Evolutionary conservation across 2,329 filamentous ascomycete species (phyloP), one percentile per base, ranked within the genome.

Genomic region (Hypomyces perniciosus): DNA sequence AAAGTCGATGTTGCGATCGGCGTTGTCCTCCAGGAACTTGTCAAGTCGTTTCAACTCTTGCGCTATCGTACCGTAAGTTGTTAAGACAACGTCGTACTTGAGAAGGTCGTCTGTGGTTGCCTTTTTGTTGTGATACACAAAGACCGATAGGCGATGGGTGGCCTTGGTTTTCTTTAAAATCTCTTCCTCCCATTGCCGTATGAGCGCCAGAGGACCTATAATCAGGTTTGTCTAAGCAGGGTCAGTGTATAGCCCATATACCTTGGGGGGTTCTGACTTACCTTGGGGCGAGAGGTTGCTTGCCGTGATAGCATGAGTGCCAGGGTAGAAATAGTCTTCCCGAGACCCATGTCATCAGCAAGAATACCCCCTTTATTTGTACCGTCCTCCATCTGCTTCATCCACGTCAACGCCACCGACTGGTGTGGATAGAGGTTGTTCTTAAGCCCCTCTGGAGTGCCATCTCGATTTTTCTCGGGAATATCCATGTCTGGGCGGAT

Each of bases 341-440:
- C 90, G 8, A 96, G 69, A 3, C 90, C 90, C 91, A 96, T 96
- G 61, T 96, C 90, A 65, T 96, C 91, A 2, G 90, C 90, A 12
- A 96, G 75, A 50, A 96, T 91, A 37, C 90, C 91, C n/a, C 91
- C 90, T 60, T 86, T 89, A 61, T 86, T 90, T 48, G 84, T 76
- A 7, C 87, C 83, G 13, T 76, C 79, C 65, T 96, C 90, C 65
- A 88, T 89, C n/a, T 83, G 76, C 43, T 85, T 76, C 78, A 96
- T 82, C 91, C 90, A 96, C 9, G 84, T 81, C 30, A 96, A 72
- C 6, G 89, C 90, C 67, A 92, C 72, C 59, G 88, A 84, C 63
- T 96, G 91, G 61, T 96, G 90, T 42, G 85, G 81, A 70, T 93
- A 90, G 7, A 96, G 73, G 0, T 77, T 72, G 51, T 81, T 83